Evolutionary conservation across 2,329 filamentous ascomycete species (phyloP).

Genomic region (Malbranchea cinnamomea): DNA sequence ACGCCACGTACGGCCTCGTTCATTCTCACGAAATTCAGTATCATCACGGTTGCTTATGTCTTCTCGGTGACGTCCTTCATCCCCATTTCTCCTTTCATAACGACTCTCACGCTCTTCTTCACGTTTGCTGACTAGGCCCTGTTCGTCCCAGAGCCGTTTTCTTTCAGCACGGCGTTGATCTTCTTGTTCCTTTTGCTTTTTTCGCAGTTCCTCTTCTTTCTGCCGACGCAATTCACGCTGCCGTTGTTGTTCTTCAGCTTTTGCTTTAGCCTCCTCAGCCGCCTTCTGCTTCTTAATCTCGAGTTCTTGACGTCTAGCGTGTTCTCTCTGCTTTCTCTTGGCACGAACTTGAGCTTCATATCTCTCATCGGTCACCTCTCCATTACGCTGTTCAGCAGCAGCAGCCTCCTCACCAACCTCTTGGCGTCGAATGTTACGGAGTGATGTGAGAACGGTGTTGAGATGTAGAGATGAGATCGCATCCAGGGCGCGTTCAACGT

Average conservation of each 20-base stretch:
- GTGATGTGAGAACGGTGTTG: constrained; percentile 36
- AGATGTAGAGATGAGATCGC: constrained; percentile 39
- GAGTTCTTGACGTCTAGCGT: constrained; percentile 33
- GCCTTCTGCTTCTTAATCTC: constrained; percentile 37
- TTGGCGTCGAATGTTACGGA: constrained; percentile 41
- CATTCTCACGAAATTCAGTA: too few relatives aligned
- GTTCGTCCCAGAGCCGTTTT: constrained; percentile 37
- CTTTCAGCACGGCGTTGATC: constrained; percentile 35
- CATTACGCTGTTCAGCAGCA: constrained; percentile 37
- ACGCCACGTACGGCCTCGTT: too few relatives aligned
- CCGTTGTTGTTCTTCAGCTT: constrained; percentile 28
- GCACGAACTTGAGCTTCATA: constrained; percentile 40
- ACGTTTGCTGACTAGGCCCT: constrained; percentile 37
- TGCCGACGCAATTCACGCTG: constrained; percentile 29
- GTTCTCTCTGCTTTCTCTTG: constrained; percentile 37
- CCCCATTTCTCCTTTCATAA: constrained; percentile 27
- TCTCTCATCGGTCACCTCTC: constrained; percentile 45
- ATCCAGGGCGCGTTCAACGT: constrained; percentile 40
- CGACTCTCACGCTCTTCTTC: constrained; percentile 36
- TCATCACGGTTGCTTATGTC: constrained; percentile 19
- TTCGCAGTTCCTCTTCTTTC: constrained; percentile 30
- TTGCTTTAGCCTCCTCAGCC: constrained; percentile 30
- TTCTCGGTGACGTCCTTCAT: constrained; percentile 32
- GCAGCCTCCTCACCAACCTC: constrained; percentile 46
- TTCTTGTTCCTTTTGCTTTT: constrained; percentile 36